phyloP scores from a whole-genome alignment of 2,329 filamentous ascomycete species.

The Colletotrichum simmondsii region DNA sequence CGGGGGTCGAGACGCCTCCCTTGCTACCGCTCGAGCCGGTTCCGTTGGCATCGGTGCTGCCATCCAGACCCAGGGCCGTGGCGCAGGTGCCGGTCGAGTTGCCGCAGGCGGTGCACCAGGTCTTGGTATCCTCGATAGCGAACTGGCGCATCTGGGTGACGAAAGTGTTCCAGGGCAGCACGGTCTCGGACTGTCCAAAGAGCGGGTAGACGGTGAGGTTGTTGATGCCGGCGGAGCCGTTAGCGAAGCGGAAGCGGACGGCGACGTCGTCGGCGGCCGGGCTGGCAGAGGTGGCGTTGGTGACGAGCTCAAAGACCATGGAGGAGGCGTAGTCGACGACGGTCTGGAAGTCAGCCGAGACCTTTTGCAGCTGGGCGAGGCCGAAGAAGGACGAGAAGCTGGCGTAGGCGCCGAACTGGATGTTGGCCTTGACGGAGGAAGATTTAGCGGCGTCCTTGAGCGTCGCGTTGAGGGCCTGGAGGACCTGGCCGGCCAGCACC shows the following conservation, averaged over 20 bases:
- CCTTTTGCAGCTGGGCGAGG: conserved; percentile 61
- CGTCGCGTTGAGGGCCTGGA: conserved; percentile 64
- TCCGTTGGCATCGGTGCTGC: conserved; percentile 39
- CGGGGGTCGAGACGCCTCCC: conserved; percentile 70
- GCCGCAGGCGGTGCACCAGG: conserved; percentile 83
- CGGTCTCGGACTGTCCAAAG: conserved; percentile 65
- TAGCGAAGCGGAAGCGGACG: conserved; percentile 71
- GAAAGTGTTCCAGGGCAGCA: conserved; percentile 78
- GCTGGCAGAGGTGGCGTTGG: conserved; percentile 58
- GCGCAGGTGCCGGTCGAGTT: conserved; percentile 77
- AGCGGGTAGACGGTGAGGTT: conserved; percentile 65
- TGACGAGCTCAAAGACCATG: conserved; percentile 81
- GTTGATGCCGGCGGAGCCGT: conserved; percentile 65
- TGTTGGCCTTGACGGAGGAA: conserved; percentile 59
- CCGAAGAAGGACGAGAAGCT: conserved; percentile 74
- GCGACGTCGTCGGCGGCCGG: conserved; percentile 60
- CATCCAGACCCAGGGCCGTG: conserved; percentile 34
- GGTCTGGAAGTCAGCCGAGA: conserved; percentile 74
- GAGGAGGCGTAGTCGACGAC: conserved; percentile 86
- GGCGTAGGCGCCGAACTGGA: conserved; percentile 71
- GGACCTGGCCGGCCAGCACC: conserved; percentile 66
- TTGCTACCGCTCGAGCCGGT: conserved; percentile 40
- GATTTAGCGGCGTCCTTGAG: conserved; percentile 48
- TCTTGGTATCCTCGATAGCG: conserved; percentile 69
- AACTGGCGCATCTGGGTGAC: conserved; percentile 71